phyloP scores from a whole-genome alignment of 1,139 yeast species.

The Lodderomyces pseudojiufengensis region DNA sequence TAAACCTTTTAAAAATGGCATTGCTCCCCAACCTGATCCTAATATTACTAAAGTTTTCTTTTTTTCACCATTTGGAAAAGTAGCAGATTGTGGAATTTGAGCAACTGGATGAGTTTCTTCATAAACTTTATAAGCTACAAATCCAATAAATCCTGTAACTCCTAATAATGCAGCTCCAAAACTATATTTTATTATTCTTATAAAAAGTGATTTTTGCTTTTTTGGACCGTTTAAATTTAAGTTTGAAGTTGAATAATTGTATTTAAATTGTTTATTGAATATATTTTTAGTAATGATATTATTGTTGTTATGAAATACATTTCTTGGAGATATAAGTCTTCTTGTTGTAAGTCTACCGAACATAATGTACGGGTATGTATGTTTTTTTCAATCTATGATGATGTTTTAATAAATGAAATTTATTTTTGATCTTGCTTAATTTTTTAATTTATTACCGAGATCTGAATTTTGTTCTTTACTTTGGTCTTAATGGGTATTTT shows the following conservation, averaged over 20 bases:
- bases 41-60: conserved; percentile 84
- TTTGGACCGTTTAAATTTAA: too few species aligned
- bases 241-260: conserved; percentile 1
- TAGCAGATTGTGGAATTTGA: conserved; percentile 51
- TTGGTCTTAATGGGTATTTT: too few species aligned
- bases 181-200: conserved; percentile 5
- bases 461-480: too few species aligned
- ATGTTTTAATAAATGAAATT: too few species aligned
- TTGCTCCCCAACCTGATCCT: conserved; percentile 95
- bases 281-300: neutral
- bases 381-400: too few species aligned
- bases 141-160: conserved; percentile 34
- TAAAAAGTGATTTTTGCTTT: neutral
- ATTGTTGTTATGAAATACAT: neutral
- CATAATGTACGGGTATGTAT: too few species aligned
- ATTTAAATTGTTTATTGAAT: too few species aligned
- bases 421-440: too few species aligned
- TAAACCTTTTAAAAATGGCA: conserved; percentile 71
- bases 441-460: too few species aligned
- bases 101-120: conserved; percentile 57
- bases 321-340: conserved; percentile 2
- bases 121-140: conserved; percentile 53
- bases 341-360: conserved; percentile 3
- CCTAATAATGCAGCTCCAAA: conserved; percentile 5
- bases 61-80: conserved; percentile 62